Percentiles rank a stretch among this genome's conserved stretches.
phyloP scores from a whole-genome alignment of 805 yeast genomes.

The Kluyveromyces aestuarii region DNA sequence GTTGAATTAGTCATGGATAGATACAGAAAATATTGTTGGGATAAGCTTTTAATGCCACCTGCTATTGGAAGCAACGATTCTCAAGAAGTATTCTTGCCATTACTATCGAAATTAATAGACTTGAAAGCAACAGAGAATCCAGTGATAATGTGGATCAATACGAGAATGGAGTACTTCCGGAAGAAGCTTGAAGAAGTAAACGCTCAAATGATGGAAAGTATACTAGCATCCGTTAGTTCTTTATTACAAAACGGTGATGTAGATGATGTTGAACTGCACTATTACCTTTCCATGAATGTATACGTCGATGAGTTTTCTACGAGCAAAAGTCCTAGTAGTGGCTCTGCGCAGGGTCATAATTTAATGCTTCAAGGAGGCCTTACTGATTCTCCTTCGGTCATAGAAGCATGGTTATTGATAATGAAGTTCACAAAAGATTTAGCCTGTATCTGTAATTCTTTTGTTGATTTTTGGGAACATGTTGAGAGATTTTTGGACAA shows the following conservation, averaged over 20 bases:
- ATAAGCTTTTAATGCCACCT: slow-evolving; percentile 28
- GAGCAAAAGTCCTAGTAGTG: slow-evolving; percentile 3
- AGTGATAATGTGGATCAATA: slow-evolving; percentile 49
- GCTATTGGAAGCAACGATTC: slow-evolving; percentile 10
- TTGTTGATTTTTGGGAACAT: slow-evolving; percentile 45
- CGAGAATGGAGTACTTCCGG: slow-evolving; percentile 36
- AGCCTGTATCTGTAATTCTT: slow-evolving; percentile 30
- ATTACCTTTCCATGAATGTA: slow-evolving; percentile 22
- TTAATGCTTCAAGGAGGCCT: slow-evolving; percentile 15
- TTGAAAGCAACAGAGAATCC: slow-evolving; percentile 60
- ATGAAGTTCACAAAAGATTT: slow-evolving; percentile 35
- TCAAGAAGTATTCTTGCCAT: slow-evolving; percentile 30
- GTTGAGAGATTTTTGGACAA: slow-evolving; percentile 48
- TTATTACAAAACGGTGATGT: slow-evolving; percentile 27
- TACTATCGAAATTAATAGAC: slow-evolving; percentile 49
- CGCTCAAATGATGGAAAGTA: slow-evolving; percentile 32
- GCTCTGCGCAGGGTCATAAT: slow-evolving; percentile 6
- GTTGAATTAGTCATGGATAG: slow-evolving; percentile 44
- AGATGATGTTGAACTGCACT: slow-evolving; percentile 28
- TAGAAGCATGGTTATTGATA: slow-evolving; percentile 52
- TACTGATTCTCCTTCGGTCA: slow-evolving; percentile 44
- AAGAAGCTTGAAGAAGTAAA: slow-evolving; percentile 34
- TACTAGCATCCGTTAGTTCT: slow-evolving; percentile 32
- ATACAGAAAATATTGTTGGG: slow-evolving; percentile 50
- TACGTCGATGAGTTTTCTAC: slow-evolving; percentile 11